phyloP scores from a whole-genome alignment of 371 early-diverging fungal genomes.

The Agmasoma carcini region DNA sequence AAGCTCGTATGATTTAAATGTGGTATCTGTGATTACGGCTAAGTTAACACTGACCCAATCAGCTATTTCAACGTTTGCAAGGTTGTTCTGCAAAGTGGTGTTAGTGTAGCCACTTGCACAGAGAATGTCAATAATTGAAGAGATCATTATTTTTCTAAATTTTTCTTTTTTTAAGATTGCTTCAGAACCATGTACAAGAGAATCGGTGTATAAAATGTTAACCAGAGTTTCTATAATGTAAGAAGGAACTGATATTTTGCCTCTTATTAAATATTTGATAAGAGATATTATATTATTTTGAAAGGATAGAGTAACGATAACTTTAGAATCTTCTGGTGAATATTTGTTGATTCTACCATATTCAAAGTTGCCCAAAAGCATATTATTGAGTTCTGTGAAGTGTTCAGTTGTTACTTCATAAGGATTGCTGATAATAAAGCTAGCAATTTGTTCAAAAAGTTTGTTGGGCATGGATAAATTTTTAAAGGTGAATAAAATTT shows the following conservation, averaged over 20 bases:
- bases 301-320: slow-evolving; percentile 18
- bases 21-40: slow-evolving; percentile 5
- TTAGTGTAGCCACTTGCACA: slow-evolving; percentile 18
- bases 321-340: slow-evolving; percentile 20
- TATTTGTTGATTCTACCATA: slow-evolving; percentile 28
- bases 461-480: too few relatives aligned
- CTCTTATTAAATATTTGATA: slow-evolving; percentile 14
- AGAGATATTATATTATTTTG: slow-evolving; percentile 28
- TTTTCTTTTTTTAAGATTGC: slow-evolving; percentile 23
- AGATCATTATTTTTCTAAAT: slow-evolving; percentile 21
- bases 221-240: slow-evolving; percentile 7
- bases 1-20: slow-evolving; percentile 39
- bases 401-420: too few relatives aligned
- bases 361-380: too few relatives aligned
- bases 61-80: slow-evolving; percentile 22
- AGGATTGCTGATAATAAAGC: too few relatives aligned
- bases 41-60: slow-evolving; percentile 37
- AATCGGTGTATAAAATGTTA: slow-evolving; percentile 18
- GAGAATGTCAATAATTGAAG: slow-evolving; percentile 29
- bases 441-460: too few relatives aligned
- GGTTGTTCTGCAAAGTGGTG: slow-evolving; percentile 11
- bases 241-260: slow-evolving; percentile 5
- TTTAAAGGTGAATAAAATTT: too few relatives aligned
- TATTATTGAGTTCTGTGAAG: too few relatives aligned
- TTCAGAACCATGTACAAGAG: background rate